Evolutionary conservation across 306 rosid genomes (phyloP), one percentile per base, ranked within the genome.

Genomic region (Boehmeria nivea): DNA sequence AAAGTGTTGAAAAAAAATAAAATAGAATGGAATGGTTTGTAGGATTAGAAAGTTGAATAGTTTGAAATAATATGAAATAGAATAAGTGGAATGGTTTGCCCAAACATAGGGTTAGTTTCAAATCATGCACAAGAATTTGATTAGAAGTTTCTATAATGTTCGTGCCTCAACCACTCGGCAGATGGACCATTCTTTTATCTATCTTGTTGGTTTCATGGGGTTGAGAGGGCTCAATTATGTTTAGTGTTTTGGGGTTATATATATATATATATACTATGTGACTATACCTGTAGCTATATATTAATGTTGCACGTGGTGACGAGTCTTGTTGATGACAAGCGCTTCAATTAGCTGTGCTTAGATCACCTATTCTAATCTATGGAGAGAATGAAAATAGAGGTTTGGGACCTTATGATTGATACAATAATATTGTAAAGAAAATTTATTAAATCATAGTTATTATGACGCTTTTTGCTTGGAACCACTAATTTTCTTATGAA

Each of bases 91-190:
- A n/a, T n/a, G n/a, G n/a, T n/a, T n/a, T n/a, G n/a, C n/a, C n/a
- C n/a, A 16, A 36, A 22, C 16, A 36, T 11, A 12, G 6, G 25
- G 63, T 21, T 27, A 40, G 26, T 43, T 65, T 59, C 24, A 66
- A 54, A 27, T 54, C 26, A 54, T 68, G 75, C 60, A 43, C 12
- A 12, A 69, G 26, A 57, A 51, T 74, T 69, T 53, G 38, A 72
- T 65, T 66, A 61, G 17, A 27, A 68, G 81, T 71, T 78, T 72
- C 58, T 64, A 75, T 80, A 70, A 74, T 60, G 70, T 18, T 17
- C 54, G 80, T 50, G 43, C 72, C 79, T 71, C 76, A 78, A 69
- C 78, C 55, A 64, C 81, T 66, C 6, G 67, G 80, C 80, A 60
- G 68, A 62, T 28, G 60, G 63, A 68, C 78, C 70, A 45, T 61